A percentile compares a stretch with the other conserved stretches of the same genome.
These are phyloP conservation scores for Populus nigra DNA, from an alignment of 345 rosid genomes.

Conservation along the genomic window DNA sequence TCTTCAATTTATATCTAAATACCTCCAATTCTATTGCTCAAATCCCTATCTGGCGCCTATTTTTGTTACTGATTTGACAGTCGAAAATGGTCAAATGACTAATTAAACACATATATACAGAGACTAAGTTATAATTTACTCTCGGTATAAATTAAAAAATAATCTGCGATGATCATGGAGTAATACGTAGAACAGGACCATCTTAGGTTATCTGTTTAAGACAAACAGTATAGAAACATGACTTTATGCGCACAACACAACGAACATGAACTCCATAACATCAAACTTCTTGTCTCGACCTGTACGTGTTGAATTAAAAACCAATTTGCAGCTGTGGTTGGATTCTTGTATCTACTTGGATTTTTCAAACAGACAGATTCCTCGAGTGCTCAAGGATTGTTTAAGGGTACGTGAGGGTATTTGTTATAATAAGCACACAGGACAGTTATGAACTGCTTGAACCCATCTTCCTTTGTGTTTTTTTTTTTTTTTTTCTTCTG, in stretches of 20 bases:
- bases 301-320: conserved; percentile 5
- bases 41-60: neutral
- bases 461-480: conserved; percentile 3
- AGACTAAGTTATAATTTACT: neutral
- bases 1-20: too few species aligned
- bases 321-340: neutral
- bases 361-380: conserved; percentile 24
- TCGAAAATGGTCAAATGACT: too few species aligned
- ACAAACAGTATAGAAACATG: neutral
- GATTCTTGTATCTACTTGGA: conserved; percentile 19
- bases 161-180: conserved; percentile 2
- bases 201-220: conserved; percentile 21
- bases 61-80: neutral
- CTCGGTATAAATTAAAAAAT: neutral
- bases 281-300: conserved; percentile 27
- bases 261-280: conserved; percentile 18
- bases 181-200: neutral
- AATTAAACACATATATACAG: too few species aligned
- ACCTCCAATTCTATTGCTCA: too few species aligned
- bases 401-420: conserved; percentile 1
- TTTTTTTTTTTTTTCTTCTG: neutral
- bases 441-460: conserved; percentile 6
- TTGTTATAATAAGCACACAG: conserved; percentile 6
- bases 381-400: conserved; percentile 20
- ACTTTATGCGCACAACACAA: conserved; percentile 7